Conservation (phyloP, 1,139 yeast species). For the Suhomyces yuchorum region DNA sequence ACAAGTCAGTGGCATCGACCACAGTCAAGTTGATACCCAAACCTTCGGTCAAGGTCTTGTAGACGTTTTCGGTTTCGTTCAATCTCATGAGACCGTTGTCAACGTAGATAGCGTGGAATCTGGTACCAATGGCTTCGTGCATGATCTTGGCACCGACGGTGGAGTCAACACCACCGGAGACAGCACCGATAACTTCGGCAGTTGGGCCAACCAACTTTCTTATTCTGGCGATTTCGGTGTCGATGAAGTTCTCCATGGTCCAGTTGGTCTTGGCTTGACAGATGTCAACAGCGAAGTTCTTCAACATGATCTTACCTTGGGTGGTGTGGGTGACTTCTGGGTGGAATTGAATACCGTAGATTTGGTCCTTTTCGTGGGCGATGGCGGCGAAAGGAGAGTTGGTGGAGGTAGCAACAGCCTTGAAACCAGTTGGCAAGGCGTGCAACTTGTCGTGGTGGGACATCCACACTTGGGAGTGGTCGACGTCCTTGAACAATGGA, state of each 20-base stretch:
- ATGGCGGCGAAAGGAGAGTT: slow-evolving; percentile 97
- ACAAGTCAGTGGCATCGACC: slow-evolving; percentile 90
- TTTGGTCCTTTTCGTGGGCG: slow-evolving; percentile 68
- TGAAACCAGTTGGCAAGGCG: slow-evolving; percentile 86
- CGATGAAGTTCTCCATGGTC: slow-evolving; percentile 98
- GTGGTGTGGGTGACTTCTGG: slow-evolving; percentile 98
- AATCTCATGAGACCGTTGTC: slow-evolving; percentile 97
- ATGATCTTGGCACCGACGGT: slow-evolving; percentile 98
- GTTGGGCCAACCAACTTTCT: slow-evolving; percentile 91
- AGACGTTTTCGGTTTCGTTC: slow-evolving; percentile 86
- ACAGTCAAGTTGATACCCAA: slow-evolving; percentile 93
- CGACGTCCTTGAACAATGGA: slow-evolving; percentile 82
- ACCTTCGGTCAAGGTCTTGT: slow-evolving; percentile 87
- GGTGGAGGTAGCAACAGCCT: slow-evolving; percentile 85
- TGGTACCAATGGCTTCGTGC: slow-evolving; percentile 97
- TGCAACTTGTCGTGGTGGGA: slow-evolving; percentile 97
- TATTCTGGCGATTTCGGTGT: slow-evolving; percentile 92
- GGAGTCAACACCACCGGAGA: slow-evolving; percentile 99
- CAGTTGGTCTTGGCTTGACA: slow-evolving; percentile 88
- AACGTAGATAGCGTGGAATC: slow-evolving; percentile 97
- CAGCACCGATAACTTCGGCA: slow-evolving; percentile 99
- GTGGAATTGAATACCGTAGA: slow-evolving; percentile 97
- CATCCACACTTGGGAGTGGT: slow-evolving; percentile 98
- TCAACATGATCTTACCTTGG: slow-evolving; percentile 83
- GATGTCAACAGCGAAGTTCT: slow-evolving; percentile 89